A percentile compares a stretch with the other conserved stretches of the same genome.
These are phyloP conservation scores for Dothidotthia symphoricarpi DNA, from an alignment of 2,329 filamentous ascomycete genomes.

Conservation along the genomic window DNA sequence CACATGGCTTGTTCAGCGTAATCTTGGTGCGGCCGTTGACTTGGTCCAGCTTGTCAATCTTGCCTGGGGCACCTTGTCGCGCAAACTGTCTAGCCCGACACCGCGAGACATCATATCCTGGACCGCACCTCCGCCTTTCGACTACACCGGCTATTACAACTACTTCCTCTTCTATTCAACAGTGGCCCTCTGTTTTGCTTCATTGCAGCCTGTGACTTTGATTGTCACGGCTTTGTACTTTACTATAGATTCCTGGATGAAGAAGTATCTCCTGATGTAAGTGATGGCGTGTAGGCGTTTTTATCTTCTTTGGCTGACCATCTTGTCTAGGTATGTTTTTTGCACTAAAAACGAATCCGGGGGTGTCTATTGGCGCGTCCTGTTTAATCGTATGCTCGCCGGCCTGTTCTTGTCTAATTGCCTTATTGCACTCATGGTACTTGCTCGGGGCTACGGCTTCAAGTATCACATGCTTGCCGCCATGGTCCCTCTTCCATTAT, in stretches of 20 bases:
- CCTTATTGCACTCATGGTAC: constrained; percentile 73
- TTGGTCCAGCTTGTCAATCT: constrained; percentile 85
- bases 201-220: constrained; percentile 82
- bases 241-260: constrained; percentile 78
- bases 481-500: constrained; percentile 71
- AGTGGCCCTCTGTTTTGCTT: constrained; percentile 79
- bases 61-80: constrained; percentile 77
- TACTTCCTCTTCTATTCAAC: constrained; percentile 96
- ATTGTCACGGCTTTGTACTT: constrained; percentile 90
- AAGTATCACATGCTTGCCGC: constrained; percentile 61
- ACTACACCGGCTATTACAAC: constrained; percentile 97
- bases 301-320: too few relatives aligned
- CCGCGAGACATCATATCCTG: constrained; percentile 88
- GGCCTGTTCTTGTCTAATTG: constrained; percentile 74
- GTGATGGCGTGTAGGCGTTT: too few relatives aligned
- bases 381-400: constrained; percentile 92
- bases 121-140: constrained; percentile 87
- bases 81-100: constrained; percentile 82
- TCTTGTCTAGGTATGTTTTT: constrained; percentile 76
- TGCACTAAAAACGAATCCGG: constrained; percentile 96
- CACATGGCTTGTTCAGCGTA: constrained; percentile 72
- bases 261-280: constrained; percentile 88
- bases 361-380: constrained; percentile 83
- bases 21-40: constrained; percentile 89
- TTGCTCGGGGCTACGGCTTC: constrained; percentile 56